Conservation (phyloP, 768 basidiomycete species). For the Mrakia blollopis region DNA sequence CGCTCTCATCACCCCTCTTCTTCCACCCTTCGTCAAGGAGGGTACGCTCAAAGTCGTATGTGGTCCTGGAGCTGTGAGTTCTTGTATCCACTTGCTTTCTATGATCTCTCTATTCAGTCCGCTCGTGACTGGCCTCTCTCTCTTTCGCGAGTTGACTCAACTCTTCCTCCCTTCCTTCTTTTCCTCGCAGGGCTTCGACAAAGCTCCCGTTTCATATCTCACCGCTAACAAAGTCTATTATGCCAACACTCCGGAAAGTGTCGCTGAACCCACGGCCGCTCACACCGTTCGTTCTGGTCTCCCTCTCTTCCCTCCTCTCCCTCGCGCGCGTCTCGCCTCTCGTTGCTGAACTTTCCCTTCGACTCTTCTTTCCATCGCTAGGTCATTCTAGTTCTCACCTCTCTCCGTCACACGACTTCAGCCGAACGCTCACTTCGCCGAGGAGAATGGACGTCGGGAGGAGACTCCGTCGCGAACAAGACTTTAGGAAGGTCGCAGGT, state of each 20-base stretch:
- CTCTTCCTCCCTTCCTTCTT: neutral
- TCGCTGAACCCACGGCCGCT: slow-evolving; percentile 25
- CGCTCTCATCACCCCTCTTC: slow-evolving; percentile 11
- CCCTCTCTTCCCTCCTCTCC: neutral
- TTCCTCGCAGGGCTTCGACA: neutral
- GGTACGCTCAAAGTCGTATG: slow-evolving; percentile 21
- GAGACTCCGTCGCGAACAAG: slow-evolving; percentile 7
- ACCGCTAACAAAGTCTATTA: slow-evolving; percentile 22
- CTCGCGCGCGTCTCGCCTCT: neutral
- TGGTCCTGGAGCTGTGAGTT: slow-evolving; percentile 23
- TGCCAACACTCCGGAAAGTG: slow-evolving; percentile 22
- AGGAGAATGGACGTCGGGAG: slow-evolving; percentile 26
- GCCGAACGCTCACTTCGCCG: slow-evolving; percentile 24
- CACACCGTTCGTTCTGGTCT: slow-evolving; percentile 18
- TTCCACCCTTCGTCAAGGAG: slow-evolving; percentile 16
- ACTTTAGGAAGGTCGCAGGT: slow-evolving; percentile 24
- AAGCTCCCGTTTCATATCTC: slow-evolving; percentile 12
- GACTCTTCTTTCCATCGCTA: neutral
- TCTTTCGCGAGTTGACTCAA: neutral
- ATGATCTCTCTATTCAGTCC: neutral
- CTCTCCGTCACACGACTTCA: slow-evolving; percentile 20
- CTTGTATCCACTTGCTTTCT: neutral
- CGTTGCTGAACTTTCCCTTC: too few species aligned
- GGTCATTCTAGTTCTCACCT: slow-evolving; percentile 28
- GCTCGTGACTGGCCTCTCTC: neutral